Evolutionary conservation across 1,284 basidiomycete genomes (phyloP), one percentile per base, ranked within the genome.

Genomic region (Puccinia polysora): DNA sequence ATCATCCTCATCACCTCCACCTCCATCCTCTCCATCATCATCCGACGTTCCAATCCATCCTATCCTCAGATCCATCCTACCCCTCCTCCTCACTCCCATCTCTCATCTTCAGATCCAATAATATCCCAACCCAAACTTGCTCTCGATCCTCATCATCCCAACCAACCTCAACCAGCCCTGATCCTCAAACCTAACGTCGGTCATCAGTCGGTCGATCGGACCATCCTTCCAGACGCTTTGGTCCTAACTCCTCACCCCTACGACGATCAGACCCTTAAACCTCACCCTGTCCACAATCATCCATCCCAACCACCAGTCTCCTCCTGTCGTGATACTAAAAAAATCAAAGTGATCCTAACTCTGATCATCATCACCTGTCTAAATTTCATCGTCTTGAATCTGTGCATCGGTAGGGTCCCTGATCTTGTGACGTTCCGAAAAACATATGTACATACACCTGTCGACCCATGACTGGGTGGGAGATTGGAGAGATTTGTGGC

Each of bases 351-450:
- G 1, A 38, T 38, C n/a, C 10, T 59, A n/a, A 14, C 36, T 20
- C 18, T 40, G 3, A 59, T 59, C n/a, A 20, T 5, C 1, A 59
- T 34, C 8, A 32, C 28, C 38, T 28, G 32, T n/a, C 10, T 34
- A 40, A 20, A 20, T 32, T 59, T 59, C 20, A 59, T 40, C 20
- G 38, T 59, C 34, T 38, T 59, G 32, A 59, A 59, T 18, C 38
- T 59, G 34, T 59, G 56, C n/a, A 59, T 59, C 5, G 23, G 56
- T 59, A 6, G 38, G 38, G 34, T 34, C 25, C 18, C 4, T 20
- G 34, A 2, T n/a, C 23, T 30, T 4, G 6, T 30, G 5, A 18
- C 30, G 8, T 18, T 20, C 20, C 40, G 10, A 43, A 43, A 18
- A 43, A 43, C 18, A 8, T 43, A 15, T n/a, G 14, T 49, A 49